Evolutionary conservation across 345 rosid species (phyloP).

Genomic region (Tarenaya hassleriana): DNA sequence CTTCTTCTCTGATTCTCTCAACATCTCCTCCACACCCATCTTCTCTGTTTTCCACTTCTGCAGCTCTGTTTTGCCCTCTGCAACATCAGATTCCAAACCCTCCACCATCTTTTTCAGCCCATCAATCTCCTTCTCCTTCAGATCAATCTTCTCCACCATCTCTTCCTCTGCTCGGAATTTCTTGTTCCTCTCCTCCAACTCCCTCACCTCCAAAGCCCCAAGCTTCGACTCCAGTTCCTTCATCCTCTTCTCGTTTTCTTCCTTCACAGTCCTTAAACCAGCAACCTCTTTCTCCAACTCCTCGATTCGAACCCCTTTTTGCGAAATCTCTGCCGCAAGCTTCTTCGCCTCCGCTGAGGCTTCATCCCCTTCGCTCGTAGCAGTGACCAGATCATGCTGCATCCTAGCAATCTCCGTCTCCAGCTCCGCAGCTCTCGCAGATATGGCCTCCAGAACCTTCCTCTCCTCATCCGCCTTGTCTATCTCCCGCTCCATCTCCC

Average conservation of each 20-base stretch:
- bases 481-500: constrained; percentile 37
- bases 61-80: constrained; percentile 28
- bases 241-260: constrained; percentile 44
- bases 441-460: constrained; percentile 40
- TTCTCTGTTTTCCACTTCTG: constrained; percentile 34
- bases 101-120: constrained; percentile 35
- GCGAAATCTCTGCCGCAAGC: constrained; percentile 30
- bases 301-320: constrained; percentile 32
- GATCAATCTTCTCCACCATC: constrained; percentile 43
- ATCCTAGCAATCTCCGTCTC: constrained; percentile 56
- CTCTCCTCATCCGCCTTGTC: constrained; percentile 46
- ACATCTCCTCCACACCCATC: constrained; percentile 27
- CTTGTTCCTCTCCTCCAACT: constrained; percentile 53
- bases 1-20: constrained; percentile 38
- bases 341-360: constrained; percentile 31
- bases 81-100: constrained; percentile 35
- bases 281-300: constrained; percentile 41
- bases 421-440: constrained; percentile 48
- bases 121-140: constrained; percentile 42
- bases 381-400: constrained; percentile 54
- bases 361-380: constrained; percentile 50
- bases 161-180: constrained; percentile 55
- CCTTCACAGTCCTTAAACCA: constrained; percentile 41
- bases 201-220: constrained; percentile 45
- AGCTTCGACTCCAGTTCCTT: constrained; percentile 66